Evolutionary conservation across 257 asterid species (phyloP), one percentile per base, ranked within the genome.

Genomic region (Scutellaria minor): DNA sequence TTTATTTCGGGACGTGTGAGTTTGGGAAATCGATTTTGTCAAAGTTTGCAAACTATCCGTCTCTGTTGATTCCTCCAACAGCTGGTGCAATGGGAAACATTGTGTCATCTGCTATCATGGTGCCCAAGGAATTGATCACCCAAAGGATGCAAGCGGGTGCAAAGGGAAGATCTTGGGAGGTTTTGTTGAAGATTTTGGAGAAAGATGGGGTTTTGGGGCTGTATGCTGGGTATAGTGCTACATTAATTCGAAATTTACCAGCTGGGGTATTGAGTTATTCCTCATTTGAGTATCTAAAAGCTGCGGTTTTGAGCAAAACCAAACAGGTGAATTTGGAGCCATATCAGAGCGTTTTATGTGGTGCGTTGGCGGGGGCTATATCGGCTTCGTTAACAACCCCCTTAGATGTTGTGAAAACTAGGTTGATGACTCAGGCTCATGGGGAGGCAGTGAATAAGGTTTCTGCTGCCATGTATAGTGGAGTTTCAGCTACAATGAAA

Each of bases 11-110:
- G 51, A 95, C 98, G 5, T 95, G 99, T 75, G 98, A 95, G 82
- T 92, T 92, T 74, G 99, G 99, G 3, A 95, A 95, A 70, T 95
- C 98, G 39, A 46, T 95, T 50, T 68, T 95, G 79, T 87, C 98
- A 4, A 87, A 81, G 78, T 72, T 85, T 22, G 82, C 51, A 12
- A 72, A 79, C 15, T 95, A 64, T 40, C 98, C 99, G 40, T 66
- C 87, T 39, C 47, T 95, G 54, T 72, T 95, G 80, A 95, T 95
- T 67, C 99, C 99, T 70, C 99, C 99, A 0, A 87, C 96, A 57
- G 98, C 99, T 58, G 98, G 99, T 58, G 99, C 98, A 2, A 94
- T 91, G 99, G 99, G 99, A 73, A 94, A 94, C 69, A 87, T 94
- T 1, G 85, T 88, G 14, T 94, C 99, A 3, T 94, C 99, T 0